A percentile compares a stretch with the other conserved stretches of the same genome.
Conservation (phyloP, 1,139 yeast species). For the Blastobotrys proliferans region DNA sequence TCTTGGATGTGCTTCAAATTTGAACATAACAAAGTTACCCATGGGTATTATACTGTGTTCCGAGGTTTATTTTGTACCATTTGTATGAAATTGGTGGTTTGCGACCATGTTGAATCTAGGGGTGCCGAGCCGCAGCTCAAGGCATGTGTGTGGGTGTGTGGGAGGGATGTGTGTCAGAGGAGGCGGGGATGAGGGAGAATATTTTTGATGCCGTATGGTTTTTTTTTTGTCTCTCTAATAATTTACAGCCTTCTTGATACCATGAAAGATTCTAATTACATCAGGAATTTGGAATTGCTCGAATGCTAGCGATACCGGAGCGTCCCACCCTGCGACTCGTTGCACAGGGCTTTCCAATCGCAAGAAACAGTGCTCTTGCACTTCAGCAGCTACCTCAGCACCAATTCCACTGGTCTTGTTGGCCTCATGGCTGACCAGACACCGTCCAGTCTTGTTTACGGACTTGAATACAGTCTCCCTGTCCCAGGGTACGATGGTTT, state of each 20-base stretch:
- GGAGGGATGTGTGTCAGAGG: too few relatives aligned
- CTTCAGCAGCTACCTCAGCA: constrained; percentile 36
- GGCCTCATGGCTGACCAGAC: constrained; percentile 36
- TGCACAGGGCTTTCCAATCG: constrained; percentile 35
- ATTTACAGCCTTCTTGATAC: constrained; percentile 30
- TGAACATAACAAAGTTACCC: too few relatives aligned
- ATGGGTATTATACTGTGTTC: too few relatives aligned
- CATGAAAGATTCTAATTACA: constrained; percentile 34
- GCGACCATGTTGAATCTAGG: too few relatives aligned
- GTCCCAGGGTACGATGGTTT: constrained; percentile 38
- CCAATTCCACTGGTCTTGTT: constrained; percentile 33
- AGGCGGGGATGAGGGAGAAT: neutral
- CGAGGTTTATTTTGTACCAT: too few relatives aligned
- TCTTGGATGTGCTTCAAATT: too few relatives aligned
- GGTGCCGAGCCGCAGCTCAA: neutral
- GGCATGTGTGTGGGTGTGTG: too few relatives aligned
- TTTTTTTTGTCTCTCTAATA: constrained; percentile 25
- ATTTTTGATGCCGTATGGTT: neutral
- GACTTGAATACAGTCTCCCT: constrained; percentile 32
- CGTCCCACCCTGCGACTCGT: constrained; percentile 37
- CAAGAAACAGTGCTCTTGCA: constrained; percentile 34
- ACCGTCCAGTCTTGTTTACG: constrained; percentile 36
- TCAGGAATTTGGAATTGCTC: constrained; percentile 36
- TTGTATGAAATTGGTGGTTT: too few relatives aligned
- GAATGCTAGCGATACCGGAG: constrained; percentile 33